Conservation (phyloP, 2,329 filamentous ascomycete genomes). For the Verticillium albo-atrum region DNA sequence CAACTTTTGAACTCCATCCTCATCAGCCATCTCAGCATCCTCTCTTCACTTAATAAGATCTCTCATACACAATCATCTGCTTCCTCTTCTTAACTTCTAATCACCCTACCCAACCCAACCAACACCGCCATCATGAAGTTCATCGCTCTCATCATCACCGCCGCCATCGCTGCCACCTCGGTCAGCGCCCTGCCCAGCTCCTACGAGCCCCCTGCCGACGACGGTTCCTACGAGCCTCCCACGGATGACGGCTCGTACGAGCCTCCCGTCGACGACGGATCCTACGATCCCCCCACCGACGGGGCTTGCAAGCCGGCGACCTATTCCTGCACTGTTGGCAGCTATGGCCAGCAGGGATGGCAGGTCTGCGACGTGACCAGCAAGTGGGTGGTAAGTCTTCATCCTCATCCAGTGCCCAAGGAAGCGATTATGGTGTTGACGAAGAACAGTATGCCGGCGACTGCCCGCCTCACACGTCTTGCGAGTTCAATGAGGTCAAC, state of each 20-base stretch:
- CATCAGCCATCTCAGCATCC: not conserved
- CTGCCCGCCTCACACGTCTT: conserved; percentile 29
- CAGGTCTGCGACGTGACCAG: conserved; percentile 23
- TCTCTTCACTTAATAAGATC: not conserved
- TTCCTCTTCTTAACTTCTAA: not conserved
- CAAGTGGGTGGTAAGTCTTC: conserved; percentile 26
- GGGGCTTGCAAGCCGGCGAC: conserved; percentile 26
- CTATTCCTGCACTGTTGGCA: conserved; percentile 24
- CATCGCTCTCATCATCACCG: conserved; percentile 11
- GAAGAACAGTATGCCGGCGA: conserved; percentile 21
- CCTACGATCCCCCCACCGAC: not conserved
- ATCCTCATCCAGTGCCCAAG: not conserved
- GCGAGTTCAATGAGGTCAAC: conserved; percentile 29
- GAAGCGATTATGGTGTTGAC: not conserved
- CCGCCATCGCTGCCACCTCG: conserved; percentile 9
- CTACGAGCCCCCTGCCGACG: not conserved
- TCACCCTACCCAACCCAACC: not conserved
- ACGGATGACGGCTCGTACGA: too few relatives aligned
- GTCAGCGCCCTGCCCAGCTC: conserved; percentile 1
- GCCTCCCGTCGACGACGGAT: not conserved
- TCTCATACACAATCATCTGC: not conserved
- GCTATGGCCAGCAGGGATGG: conserved; percentile 19
- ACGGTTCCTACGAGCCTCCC: too few relatives aligned
- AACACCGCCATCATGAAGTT: conserved; percentile 8
- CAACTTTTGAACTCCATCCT: not conserved